These are phyloP conservation scores for Pseudogymnoascus sp. DNA, from an alignment of 2,329 filamentous ascomycete genomes.

Conservation along the genomic window DNA sequence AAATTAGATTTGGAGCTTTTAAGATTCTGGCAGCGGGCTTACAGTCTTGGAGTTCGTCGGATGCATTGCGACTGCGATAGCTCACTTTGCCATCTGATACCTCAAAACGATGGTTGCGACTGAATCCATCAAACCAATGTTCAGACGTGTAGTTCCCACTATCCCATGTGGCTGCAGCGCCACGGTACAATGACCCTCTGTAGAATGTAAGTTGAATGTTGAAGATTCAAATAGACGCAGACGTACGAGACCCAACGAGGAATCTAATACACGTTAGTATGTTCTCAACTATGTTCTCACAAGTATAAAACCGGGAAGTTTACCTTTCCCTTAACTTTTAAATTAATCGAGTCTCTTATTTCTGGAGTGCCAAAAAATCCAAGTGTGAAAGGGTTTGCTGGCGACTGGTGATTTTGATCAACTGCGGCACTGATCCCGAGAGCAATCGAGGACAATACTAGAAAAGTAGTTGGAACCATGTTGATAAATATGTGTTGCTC, in stretches of 20 bases:
- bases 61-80: slow-evolving; percentile 38
- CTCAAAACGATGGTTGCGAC: slow-evolving; percentile 62
- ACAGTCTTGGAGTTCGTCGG: slow-evolving; percentile 61
- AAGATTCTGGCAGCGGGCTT: slow-evolving; percentile 45
- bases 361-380: not conserved
- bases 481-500: not conserved
- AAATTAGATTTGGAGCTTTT: slow-evolving; percentile 35
- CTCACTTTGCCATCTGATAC: slow-evolving; percentile 39
- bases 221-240: not conserved
- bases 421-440: not conserved
- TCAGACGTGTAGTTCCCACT: not conserved
- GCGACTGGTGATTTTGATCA: not conserved
- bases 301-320: not conserved
- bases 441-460: not conserved
- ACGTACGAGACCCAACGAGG: not conserved
- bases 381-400: not conserved
- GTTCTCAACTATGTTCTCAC: not conserved
- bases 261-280: not conserved
- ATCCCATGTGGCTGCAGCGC: not conserved
- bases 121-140: slow-evolving; percentile 77
- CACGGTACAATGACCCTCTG: not conserved
- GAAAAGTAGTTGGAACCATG: not conserved
- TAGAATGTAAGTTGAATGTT: not conserved
- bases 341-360: not conserved
- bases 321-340: not conserved